Evolutionary conservation across 371 early-diverging fungal species (phyloP), one percentile per base, ranked within the genome.

Genomic region (Fennellomyces sp.): DNA sequence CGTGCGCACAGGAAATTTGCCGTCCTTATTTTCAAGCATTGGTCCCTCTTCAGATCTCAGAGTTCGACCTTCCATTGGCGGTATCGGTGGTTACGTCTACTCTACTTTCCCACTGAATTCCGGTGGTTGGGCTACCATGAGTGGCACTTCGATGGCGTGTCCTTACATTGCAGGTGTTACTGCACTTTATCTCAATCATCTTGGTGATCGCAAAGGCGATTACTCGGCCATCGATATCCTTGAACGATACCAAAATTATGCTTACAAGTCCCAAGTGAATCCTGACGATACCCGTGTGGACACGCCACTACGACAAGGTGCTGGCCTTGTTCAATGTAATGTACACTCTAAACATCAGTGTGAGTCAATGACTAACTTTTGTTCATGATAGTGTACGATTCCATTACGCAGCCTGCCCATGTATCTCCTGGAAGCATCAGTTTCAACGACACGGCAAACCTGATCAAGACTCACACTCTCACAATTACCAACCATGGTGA

Each of bases 111-210:
- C 80, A 7, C 49, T 27, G 13, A 38, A 65, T 38, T n/a, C 58
- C 8, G 61, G 57, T 29, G 70, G 72, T 1, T 92, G 90, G 66
- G 82, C 80, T 2, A 75, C 83, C 11, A 56, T 75, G 23, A 85
- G 88, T 12, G 92, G 92, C 28, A 86, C 84, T 0, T 81, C 81
- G 10, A 81, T 80, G 83, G 89, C 92, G 4, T 70, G 90, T 33
- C 92, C 92, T 1, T 90, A 91, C 63, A 75, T 88, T 12, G 76
- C 91, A n/a, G 92, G 92, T n/a, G 68, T 76, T 26, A 73, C 80
- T n/a, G 92, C 92, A 6, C 68, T 92, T 66, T 80, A 52, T 61
- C 81, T 17, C 75, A 89, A 54, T 58, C 71, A 23, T 15, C 53
- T 19, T 58, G 60, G 42, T 8, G n/a, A n/a, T n/a, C n/a, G n/a